phyloP scores from a whole-genome alignment of 805 yeast species.

The Sugiyamaella valdiviana region DNA sequence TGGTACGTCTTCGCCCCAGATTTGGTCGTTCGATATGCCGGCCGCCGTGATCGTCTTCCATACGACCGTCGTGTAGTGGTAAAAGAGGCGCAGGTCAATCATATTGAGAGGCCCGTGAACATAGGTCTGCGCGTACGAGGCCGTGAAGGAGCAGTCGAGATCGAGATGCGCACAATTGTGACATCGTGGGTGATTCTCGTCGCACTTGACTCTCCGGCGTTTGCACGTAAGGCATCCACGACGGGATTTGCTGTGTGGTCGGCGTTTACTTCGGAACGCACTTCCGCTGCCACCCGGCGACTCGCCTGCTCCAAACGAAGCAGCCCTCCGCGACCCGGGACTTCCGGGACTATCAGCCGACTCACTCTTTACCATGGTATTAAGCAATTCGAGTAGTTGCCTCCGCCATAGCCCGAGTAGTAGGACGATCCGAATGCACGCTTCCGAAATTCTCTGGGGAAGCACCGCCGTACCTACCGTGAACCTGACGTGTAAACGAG shows the following conservation, averaged over 20 bases:
- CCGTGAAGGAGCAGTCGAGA: slow-evolving; percentile 47
- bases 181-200: slow-evolving; percentile 76
- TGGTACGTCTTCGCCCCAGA: slow-evolving; percentile 87
- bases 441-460: not conserved
- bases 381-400: not conserved
- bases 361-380: not conserved
- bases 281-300: not conserved
- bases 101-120: slow-evolving; percentile 43
- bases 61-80: slow-evolving; percentile 79
- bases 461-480: not conserved
- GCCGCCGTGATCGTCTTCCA: slow-evolving; percentile 86
- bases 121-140: not conserved
- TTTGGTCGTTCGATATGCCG: slow-evolving; percentile 76
- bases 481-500: too few relatives aligned
- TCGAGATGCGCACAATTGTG: slow-evolving; percentile 74
- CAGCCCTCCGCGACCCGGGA: not conserved
- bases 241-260: slow-evolving; percentile 83
- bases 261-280: slow-evolving; percentile 47
- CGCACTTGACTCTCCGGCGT: slow-evolving; percentile 86
- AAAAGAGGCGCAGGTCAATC: slow-evolving; percentile 74
- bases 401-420: not conserved
- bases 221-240: slow-evolving; percentile 89
- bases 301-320: not conserved
- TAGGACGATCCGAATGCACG: not conserved
- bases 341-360: not conserved